Conservation (phyloP, 2,329 filamentous ascomycete genomes). For the Lachnellula hyalina region DNA sequence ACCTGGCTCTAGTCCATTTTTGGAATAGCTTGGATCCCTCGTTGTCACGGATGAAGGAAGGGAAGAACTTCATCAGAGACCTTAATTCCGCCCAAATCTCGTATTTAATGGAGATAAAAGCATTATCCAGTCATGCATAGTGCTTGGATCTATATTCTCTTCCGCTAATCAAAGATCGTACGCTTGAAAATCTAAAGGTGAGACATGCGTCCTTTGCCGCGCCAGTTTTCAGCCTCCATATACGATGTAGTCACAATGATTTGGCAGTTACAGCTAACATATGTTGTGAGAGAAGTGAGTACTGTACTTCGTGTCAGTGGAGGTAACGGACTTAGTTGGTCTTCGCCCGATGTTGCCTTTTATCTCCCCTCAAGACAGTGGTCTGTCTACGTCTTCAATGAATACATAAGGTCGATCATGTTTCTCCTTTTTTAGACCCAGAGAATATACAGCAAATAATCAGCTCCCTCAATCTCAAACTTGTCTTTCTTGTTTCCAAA, state of each 20-base stretch:
- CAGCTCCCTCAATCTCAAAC: background rate
- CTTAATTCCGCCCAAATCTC: no score
- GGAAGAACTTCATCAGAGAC: background rate
- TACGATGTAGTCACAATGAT: background rate
- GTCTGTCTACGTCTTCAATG: background rate
- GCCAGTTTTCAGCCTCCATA: no score
- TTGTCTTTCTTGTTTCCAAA: background rate
- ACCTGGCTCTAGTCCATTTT: background rate
- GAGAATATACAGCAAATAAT: background rate
- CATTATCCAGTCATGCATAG: no score
- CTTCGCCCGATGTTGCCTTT: background rate
- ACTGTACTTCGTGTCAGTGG: background rate
- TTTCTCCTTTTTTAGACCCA: background rate
- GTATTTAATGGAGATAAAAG: no score
- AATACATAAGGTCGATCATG: background rate
- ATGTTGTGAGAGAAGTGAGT: background rate
- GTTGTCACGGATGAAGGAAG: no score
- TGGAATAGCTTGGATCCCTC: background rate
- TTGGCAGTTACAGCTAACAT: background rate
- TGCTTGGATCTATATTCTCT: background rate
- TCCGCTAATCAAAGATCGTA: background rate
- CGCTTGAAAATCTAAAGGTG: background rate
- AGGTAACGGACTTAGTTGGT: background rate
- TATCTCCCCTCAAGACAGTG: background rate
- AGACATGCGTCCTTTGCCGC: no score